Evolutionary conservation across 2,329 filamentous ascomycete genomes (phyloP).

Genomic region (Pezicula carpinea): DNA sequence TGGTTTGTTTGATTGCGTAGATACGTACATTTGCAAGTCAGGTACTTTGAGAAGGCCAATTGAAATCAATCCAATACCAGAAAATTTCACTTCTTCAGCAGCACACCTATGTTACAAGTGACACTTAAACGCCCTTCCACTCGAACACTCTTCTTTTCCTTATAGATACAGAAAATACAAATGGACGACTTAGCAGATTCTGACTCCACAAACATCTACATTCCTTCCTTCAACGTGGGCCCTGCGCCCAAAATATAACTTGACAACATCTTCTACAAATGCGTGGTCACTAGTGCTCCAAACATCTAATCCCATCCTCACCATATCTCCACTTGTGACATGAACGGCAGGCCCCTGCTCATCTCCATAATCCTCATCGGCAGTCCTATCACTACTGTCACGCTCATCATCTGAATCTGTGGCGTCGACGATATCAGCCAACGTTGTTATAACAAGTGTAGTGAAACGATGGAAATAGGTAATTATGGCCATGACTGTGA

Average conservation of each 20-base stretch:
- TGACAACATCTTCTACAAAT: slow-evolving; percentile 60
- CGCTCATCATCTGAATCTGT: slow-evolving; percentile 41
- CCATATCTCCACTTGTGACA: slow-evolving; percentile 60
- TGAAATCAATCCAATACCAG: no score
- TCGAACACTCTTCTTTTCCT: neutral
- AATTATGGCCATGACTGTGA: slow-evolving; percentile 63
- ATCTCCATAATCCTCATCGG: slow-evolving; percentile 24
- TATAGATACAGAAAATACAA: neutral
- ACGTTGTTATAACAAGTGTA: slow-evolving; percentile 54
- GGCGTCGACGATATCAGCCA: slow-evolving; percentile 56
- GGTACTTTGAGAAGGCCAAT: neutral
- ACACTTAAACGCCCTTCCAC: neutral
- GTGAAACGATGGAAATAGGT: slow-evolving; percentile 80
- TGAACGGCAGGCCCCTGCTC: slow-evolving; percentile 34
- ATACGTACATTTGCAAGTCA: neutral
- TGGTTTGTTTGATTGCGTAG: neutral
- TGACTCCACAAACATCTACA: slow-evolving; percentile 70
- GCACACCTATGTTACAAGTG: neutral
- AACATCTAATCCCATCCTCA: slow-evolving; percentile 69
- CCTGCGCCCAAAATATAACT: slow-evolving; percentile 60
- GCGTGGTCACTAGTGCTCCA: slow-evolving; percentile 69
- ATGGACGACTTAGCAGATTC: slow-evolving; percentile 50
- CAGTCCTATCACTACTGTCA: slow-evolving; percentile 48
- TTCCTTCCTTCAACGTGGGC: slow-evolving; percentile 62
- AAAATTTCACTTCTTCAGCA: neutral